Evolutionary conservation across 495 filamentous ascomycete species (phyloP).

Genomic region (Apiosordaria backusii): DNA sequence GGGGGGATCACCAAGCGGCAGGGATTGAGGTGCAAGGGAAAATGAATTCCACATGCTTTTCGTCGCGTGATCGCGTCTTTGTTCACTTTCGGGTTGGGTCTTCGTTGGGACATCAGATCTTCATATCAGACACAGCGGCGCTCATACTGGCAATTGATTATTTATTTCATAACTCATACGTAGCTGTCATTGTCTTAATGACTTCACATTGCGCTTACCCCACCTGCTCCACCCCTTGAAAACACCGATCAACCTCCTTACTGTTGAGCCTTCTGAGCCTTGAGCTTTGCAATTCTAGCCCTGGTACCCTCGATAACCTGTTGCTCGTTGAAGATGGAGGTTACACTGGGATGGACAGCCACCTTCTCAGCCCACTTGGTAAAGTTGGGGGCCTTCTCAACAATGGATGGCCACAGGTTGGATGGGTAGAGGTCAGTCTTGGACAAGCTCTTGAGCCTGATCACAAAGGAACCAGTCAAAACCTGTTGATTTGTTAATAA

Average conservation of each 20-base stretch:
- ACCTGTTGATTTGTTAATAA: constrained; percentile 40
- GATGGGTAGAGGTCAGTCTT: constrained; percentile 53
- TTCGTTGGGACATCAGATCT: not conserved
- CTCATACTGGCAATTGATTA: not conserved
- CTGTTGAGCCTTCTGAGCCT: constrained; percentile 7
- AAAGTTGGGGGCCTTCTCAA: constrained; percentile 59
- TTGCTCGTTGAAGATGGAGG: constrained; percentile 57
- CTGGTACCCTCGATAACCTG: constrained; percentile 31
- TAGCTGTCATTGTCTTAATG: not conserved
- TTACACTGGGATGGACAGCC: constrained; percentile 61
- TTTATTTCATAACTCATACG: not conserved
- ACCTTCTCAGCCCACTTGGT: constrained; percentile 64
- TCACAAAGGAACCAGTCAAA: constrained; percentile 62
- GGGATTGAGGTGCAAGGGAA: not conserved
- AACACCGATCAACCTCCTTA: not conserved
- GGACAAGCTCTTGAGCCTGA: constrained; percentile 53
- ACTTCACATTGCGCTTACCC: not conserved
- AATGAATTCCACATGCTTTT: not conserved
- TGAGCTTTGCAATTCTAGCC: constrained; percentile 34
- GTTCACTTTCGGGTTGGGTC: no score
- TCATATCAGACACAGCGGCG: not conserved
- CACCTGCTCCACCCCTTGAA: not conserved
- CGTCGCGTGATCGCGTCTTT: not conserved
- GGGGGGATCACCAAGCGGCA: not conserved
- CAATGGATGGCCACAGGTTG: constrained; percentile 44